phyloP scores from a whole-genome alignment of 176 grass and related monocot genomes.

The Aegilops longissima region DNA sequence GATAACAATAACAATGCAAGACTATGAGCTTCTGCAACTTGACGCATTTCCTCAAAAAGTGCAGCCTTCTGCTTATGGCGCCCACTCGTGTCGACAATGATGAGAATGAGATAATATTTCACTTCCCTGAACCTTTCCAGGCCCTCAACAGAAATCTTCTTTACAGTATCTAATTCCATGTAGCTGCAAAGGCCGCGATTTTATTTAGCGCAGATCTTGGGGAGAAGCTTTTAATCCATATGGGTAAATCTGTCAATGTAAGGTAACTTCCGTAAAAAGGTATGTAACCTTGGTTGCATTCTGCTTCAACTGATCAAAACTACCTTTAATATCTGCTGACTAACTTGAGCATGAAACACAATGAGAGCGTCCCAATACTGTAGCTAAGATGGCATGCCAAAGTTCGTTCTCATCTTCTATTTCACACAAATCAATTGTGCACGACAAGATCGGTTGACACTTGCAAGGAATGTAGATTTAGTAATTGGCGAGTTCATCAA shows the following conservation, averaged over 20 bases:
- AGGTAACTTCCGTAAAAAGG: constrained; percentile 65
- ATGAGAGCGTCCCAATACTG: too few species aligned
- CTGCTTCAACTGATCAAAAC: constrained; percentile 75
- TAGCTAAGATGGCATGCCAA: too few species aligned
- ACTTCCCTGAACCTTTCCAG: neutral
- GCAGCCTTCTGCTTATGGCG: constrained; percentile 55
- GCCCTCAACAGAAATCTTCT: constrained; percentile 57
- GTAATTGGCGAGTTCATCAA: too few species aligned
- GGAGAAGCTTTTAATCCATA: neutral
- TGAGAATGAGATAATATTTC: too few species aligned
- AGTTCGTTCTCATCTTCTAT: too few species aligned
- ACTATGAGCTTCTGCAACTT: constrained; percentile 58
- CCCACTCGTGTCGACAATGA: too few species aligned
- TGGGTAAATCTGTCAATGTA: neutral
- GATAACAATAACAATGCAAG: neutral
- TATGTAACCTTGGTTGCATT: constrained; percentile 69
- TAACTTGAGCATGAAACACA: too few species aligned
- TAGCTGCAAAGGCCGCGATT: constrained; percentile 33
- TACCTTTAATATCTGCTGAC: constrained; percentile 26
- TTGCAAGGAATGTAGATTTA: too few species aligned
- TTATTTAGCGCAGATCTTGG: neutral
- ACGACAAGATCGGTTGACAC: too few species aligned
- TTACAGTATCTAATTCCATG: constrained; percentile 66
- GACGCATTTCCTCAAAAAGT: constrained; percentile 77
- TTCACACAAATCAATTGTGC: too few species aligned